Base-by-base conservation (phyloP, 805 yeast species). In the Helenozyma baotianmanensis region DNA sequence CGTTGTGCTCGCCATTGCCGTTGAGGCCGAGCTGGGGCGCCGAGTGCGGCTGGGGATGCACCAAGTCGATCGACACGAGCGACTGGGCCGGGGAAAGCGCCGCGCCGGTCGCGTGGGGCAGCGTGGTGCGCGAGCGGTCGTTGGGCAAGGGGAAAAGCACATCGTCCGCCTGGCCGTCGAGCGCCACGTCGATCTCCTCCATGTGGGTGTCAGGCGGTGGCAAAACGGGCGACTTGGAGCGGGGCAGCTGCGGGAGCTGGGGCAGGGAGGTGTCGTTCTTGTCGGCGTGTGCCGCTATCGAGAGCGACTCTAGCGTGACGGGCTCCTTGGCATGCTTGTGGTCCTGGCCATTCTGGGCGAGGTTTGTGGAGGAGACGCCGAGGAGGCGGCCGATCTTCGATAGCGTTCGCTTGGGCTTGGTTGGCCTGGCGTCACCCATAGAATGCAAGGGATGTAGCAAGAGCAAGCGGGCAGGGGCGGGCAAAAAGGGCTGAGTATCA, bases 381-480 rank as follows among this genome's bases (percentile, higher is more conserved):
- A 53, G 52, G 21, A 53, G 46, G 35, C 53, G 47, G 14, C 57
- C 57, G 19, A 52, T 39, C 35, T 50, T 45, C 30, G 48, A 35
- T 35, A 51, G 43, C 21, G 53, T 50, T 35, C 43, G 47, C 30
- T 50, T 51, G 27, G 48, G 43, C 33, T 50, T 50, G 31, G 34
- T 28, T 24, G n/a, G n/a, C n/a, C n/a, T n/a, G n/a, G n/a, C n/a
- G n/a, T 53, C 56, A 17, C 49, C 42, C 54, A 51, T 50, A n/a
- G 21, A 14, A 28, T n/a, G n/a, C n/a, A n/a, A n/a, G n/a, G n/a
- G n/a, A n/a, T n/a, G n/a, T n/a, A n/a, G 28, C 9, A 6, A 14
- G 27, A 23, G 22, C 6, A 29, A 29, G 14, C 14, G 27, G 22
- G 15, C 4, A 23, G 15, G 19, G 10, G 21, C 9, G 15, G n/a